Conservation (phyloP, 2,329 filamentous ascomycete genomes). For the Colletotrichum shisoi region DNA sequence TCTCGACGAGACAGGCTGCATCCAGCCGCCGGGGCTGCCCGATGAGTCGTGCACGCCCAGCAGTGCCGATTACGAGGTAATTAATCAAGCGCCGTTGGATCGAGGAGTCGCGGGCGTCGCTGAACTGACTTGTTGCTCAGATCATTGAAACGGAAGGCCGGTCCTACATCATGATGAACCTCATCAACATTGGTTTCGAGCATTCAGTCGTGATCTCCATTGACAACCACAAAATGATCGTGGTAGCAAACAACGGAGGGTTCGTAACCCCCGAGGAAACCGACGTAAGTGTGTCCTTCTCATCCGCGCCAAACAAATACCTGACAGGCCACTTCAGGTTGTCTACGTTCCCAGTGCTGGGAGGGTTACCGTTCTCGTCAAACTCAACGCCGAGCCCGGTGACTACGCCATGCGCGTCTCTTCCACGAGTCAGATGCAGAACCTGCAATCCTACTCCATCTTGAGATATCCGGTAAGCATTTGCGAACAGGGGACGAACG, state of each 20-base stretch:
- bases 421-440: constrained; percentile 42
- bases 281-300: not conserved
- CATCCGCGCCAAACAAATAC: not conserved
- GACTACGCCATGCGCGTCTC: constrained; percentile 42
- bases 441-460: constrained; percentile 41
- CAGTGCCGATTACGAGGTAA: constrained; percentile 29
- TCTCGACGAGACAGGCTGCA: constrained; percentile 31
- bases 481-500: not conserved
- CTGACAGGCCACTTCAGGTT: constrained; percentile 5
- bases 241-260: constrained; percentile 42
- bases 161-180: constrained; percentile 32
- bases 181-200: constrained; percentile 35
- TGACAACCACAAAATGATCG: constrained; percentile 42
- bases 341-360: constrained; percentile 41
- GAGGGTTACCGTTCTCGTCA: constrained; percentile 41
- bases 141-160: constrained; percentile 28
- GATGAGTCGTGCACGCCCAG: constrained; percentile 26
- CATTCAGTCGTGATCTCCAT: constrained; percentile 37
- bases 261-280: constrained; percentile 40
- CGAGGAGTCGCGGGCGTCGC: not conserved
- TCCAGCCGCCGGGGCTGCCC: constrained; percentile 26
- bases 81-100: not conserved
- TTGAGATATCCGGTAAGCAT: constrained; percentile 34
- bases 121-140: not conserved
- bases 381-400: constrained; percentile 37